Evolutionary conservation across 2,329 filamentous ascomycete species (phyloP), one percentile per base, ranked within the genome.

Genomic region (Microsporum audouinii): DNA sequence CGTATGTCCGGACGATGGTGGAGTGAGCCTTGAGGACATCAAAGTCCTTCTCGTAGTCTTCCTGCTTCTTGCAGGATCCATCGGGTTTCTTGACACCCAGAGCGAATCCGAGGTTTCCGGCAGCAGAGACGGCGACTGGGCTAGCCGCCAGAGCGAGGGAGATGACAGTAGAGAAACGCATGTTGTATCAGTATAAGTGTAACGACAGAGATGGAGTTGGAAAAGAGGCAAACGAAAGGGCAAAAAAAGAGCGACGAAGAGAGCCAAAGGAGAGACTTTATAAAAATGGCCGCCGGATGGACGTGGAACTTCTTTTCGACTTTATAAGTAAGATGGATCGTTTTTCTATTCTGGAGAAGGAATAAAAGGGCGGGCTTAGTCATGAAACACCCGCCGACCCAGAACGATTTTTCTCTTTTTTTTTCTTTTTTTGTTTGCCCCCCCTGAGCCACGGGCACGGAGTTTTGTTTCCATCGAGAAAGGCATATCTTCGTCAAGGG

Each of bases 31-130:
- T 78, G 68, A 88, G 78, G 57, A 81, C 79, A 60, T 83, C 79
- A 71, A 88, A 87, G 71, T 89, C 86, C 57, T 75, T 76, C 66
- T 83, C 79, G 72, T 86, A 89, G 72, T 88, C 85, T 53, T 73
- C 69, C 49, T 78, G 75, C 41, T 74, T 74, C 75, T 89, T 89
- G 80, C 86, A 89, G 45, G 70, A 73, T 47, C 80, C 81, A 67
- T 84, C 82, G 29, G 79, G 61, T 65, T 82, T 82, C 71, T 87
- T 85, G 67, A 84, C 82, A 63, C 86, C 86, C 10, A 89, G 77
- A 12, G 86, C 80, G 68, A 87, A 87, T 58, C 86, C 86, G 63
- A 88, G 75, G 34, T 72, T 78, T 58, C 85, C 84, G 39, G 74
- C 74, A 41, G 79, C 79, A 36, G 78, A 75, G 47, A 80, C 78